These are phyloP conservation scores for Calocybe cyanea DNA, from an alignment of 768 basidiomycete species.

Conservation along the genomic window DNA sequence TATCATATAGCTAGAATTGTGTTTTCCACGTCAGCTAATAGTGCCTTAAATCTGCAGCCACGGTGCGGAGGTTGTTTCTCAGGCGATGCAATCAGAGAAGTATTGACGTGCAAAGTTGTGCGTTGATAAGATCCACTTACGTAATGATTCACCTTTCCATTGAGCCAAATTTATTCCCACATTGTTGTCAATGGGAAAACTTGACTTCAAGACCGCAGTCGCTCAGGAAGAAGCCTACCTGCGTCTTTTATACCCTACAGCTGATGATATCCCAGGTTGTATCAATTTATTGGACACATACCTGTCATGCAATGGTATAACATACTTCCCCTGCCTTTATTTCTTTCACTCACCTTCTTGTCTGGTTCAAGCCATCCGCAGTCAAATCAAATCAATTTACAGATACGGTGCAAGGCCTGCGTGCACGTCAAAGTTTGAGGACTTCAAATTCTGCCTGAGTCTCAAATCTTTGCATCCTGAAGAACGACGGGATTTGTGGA, in stretches of 20 bases:
- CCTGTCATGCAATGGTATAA: conserved; percentile 62
- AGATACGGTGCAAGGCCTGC: conserved; percentile 72
- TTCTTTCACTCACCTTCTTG: not conserved
- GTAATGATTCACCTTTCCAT: too few species aligned
- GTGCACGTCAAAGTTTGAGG: conserved; percentile 77
- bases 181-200: conserved; percentile 24
- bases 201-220: conserved; percentile 52
- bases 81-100: too few species aligned
- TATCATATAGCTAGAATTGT: too few species aligned
- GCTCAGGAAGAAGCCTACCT: conserved; percentile 70
- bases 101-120: too few species aligned
- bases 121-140: too few species aligned
- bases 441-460: conserved; percentile 94
- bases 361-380: conserved; percentile 55
- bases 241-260: conserved; percentile 61
- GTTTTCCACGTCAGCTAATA: too few species aligned
- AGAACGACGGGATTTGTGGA: conserved; percentile 78
- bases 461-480: conserved; percentile 77
- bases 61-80: too few species aligned
- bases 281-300: conserved; percentile 72
- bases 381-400: conserved; percentile 83
- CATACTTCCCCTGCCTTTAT: conserved; percentile 10
- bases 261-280: conserved; percentile 81
- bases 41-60: too few species aligned
- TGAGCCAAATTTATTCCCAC: too few species aligned